phyloP scores from a whole-genome alignment of 495 filamentous ascomycete species.

The Aspergillus sclerotioniger region DNA sequence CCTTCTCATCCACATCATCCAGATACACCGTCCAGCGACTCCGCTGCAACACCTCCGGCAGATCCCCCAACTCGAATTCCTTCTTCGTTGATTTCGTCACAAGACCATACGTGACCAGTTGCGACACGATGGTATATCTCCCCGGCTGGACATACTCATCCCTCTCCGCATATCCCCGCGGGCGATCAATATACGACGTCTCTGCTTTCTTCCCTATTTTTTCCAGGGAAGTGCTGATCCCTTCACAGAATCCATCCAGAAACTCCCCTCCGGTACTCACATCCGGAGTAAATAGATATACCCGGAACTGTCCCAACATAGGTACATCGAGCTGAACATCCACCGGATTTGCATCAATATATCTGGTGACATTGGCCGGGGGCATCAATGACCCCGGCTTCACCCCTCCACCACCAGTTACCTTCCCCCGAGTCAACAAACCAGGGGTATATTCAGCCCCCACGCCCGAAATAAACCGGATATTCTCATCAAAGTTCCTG shows the following conservation, averaged over 20 bases:
- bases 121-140: constrained; percentile 59
- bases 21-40: constrained; percentile 70
- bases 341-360: constrained; percentile 68
- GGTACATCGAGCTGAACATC: constrained; percentile 73
- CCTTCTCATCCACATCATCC: constrained; percentile 53
- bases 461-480: constrained; percentile 64
- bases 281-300: constrained; percentile 62
- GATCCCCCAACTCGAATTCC: constrained; percentile 59
- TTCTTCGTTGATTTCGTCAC: constrained; percentile 54
- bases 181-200: constrained; percentile 52
- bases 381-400: constrained; percentile 59
- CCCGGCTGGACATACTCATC: constrained; percentile 60
- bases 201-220: constrained; percentile 48
- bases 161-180: constrained; percentile 43
- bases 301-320: constrained; percentile 64
- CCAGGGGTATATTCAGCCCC: constrained; percentile 60
- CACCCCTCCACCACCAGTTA: constrained; percentile 23
- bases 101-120: constrained; percentile 58
- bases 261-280: constrained; percentile 51
- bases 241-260: constrained; percentile 50
- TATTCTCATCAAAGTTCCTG: constrained; percentile 63
- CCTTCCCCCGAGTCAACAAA: constrained; percentile 50
- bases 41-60: constrained; percentile 54
- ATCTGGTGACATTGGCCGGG: constrained; percentile 63
- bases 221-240: constrained; percentile 22